Percentiles rank a stretch among this genome's conserved stretches.
phyloP scores from a whole-genome alignment of 2,329 filamentous ascomycete species.

The Penicillium sp. region DNA sequence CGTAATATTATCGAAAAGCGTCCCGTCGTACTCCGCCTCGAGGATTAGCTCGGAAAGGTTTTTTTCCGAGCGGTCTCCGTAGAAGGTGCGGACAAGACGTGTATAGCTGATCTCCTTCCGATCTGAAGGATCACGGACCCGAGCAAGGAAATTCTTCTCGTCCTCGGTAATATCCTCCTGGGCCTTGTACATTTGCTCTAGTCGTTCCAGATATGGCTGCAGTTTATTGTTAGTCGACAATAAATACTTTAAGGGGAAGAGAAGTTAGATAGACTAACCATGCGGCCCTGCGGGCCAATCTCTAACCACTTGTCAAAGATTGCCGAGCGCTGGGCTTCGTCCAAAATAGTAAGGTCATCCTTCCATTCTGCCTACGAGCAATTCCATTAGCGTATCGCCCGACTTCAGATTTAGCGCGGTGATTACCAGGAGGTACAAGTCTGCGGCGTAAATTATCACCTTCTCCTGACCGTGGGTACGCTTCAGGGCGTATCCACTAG shows the following conservation, averaged over 20 bases:
- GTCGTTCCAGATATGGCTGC: neutral
- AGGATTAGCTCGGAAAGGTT: neutral
- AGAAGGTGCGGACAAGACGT: neutral
- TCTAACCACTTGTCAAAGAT: slow-evolving; percentile 1
- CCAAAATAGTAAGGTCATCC: slow-evolving; percentile 14
- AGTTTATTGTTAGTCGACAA: neutral
- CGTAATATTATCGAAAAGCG: neutral
- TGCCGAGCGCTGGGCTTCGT: neutral
- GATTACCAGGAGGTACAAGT: neutral
- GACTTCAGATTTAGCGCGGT: neutral
- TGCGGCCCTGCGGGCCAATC: neutral
- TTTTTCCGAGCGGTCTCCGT: neutral
- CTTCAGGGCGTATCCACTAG: neutral
- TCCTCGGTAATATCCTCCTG: neutral
- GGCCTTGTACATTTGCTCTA: neutral
- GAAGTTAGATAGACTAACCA: neutral
- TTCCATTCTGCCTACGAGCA: neutral
- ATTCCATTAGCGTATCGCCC: too few species aligned
- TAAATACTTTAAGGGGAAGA: neutral
- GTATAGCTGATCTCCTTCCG: neutral
- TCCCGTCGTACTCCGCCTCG: neutral
- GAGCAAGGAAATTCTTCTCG: neutral
- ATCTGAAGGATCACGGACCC: neutral
- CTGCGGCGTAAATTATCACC: neutral
- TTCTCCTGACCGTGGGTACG: neutral